Evolutionary conservation across 495 filamentous ascomycete genomes (phyloP).

Genomic region (Penicillium cosmopolitanum): DNA sequence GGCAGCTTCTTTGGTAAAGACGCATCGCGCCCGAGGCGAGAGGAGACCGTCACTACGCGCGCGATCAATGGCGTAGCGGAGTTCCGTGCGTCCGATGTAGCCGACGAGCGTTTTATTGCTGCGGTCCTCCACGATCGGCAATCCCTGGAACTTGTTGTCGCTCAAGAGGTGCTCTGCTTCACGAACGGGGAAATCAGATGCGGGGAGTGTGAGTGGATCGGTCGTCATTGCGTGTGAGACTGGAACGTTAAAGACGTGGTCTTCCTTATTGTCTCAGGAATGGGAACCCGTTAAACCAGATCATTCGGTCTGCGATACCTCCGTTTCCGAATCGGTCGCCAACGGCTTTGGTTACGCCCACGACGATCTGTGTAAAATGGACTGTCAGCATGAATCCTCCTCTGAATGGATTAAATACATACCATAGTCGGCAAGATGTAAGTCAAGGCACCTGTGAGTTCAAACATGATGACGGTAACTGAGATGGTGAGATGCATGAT

Average conservation of each 20-base stretch:
- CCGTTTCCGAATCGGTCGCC: conserved; percentile 91
- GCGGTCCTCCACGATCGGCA: conserved; percentile 84
- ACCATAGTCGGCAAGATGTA: conserved; percentile 97
- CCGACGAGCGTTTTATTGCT: conserved; percentile 75
- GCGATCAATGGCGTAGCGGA: conserved; percentile 90
- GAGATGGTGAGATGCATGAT: conserved; percentile 98
- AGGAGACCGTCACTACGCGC: conserved; percentile 75
- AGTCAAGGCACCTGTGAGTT: conserved; percentile 89
- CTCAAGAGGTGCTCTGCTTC: conserved; percentile 74
- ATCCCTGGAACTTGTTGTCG: conserved; percentile 90
- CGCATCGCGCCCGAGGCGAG: conserved; percentile 71
- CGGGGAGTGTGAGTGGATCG: conserved; percentile 72
- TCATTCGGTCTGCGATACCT: conserved; percentile 97
- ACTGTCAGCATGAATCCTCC: conserved; percentile 19
- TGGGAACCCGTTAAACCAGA: conserved; percentile 98
- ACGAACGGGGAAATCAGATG: conserved; percentile 72
- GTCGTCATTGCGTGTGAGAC: conserved; percentile 92
- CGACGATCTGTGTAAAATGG: conserved; percentile 67
- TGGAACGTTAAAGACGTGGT: conserved; percentile 94
- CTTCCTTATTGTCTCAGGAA: conserved; percentile 98
- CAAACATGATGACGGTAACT: conserved; percentile 98
- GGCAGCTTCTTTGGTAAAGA: conserved; percentile 70
- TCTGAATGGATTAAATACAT: conserved; percentile 21
- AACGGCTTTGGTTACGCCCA: conserved; percentile 95
- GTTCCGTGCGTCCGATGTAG: conserved; percentile 93